A percentile compares a stretch with the other conserved stretches of the same genome.
Conservation (phyloP, 2,329 filamentous ascomycete genomes). For the Ceratocystis eucalypticola region DNA sequence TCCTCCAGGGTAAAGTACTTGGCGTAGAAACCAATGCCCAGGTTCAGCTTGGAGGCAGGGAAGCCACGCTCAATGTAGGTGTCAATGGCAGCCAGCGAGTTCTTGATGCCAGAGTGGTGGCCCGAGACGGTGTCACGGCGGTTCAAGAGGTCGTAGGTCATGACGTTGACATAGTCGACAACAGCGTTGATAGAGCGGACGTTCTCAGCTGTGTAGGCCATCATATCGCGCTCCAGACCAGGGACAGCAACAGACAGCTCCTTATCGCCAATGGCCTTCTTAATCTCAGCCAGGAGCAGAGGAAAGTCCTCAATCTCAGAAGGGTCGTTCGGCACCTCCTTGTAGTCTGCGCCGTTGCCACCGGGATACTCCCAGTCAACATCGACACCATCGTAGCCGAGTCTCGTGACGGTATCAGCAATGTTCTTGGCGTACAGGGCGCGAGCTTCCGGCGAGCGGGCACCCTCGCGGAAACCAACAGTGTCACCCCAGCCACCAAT, state of each 20-base stretch:
- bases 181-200: no score
- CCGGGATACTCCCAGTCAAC: constrained; percentile 54
- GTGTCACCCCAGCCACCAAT: constrained; percentile 65
- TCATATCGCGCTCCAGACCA: constrained; percentile 49
- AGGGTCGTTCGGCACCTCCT: constrained; percentile 46
- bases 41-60: no score
- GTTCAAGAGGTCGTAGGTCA: no score
- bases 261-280: constrained; percentile 35
- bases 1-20: no score
- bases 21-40: no score
- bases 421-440: constrained; percentile 50
- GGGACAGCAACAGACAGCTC: constrained; percentile 56
- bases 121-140: no score
- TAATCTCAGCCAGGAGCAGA: constrained; percentile 29
- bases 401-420: constrained; percentile 44
- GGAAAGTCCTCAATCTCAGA: constrained; percentile 53
- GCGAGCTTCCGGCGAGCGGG: constrained; percentile 37
- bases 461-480: constrained; percentile 45
- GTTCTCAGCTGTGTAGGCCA: constrained; percentile 24
- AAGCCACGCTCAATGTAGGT: no score
- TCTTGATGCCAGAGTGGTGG: no score
- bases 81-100: no score
- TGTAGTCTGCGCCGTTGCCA: constrained; percentile 62
- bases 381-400: constrained; percentile 50
- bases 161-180: no score